These are phyloP conservation scores for Plantago coronopus DNA, from an alignment of 305 asterid species.

Conservation along the genomic window DNA sequence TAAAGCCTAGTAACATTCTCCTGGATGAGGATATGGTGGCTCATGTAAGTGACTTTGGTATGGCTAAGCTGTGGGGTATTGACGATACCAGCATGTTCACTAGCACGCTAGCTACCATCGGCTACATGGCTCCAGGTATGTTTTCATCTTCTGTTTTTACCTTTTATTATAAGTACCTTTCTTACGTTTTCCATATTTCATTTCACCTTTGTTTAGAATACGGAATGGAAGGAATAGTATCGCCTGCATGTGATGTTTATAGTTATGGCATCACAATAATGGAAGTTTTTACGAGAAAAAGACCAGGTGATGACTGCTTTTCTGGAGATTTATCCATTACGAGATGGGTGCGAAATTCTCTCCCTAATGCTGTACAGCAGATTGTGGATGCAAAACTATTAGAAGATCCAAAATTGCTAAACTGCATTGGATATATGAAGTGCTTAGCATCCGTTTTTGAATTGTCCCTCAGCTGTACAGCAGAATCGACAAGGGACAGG, in stretches of 20 bases:
- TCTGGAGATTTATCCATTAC: constrained; percentile 5
- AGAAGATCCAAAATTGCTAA: too few species aligned
- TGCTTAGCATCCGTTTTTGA: too few species aligned
- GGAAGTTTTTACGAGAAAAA: constrained; percentile 26
- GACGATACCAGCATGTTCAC: constrained; percentile 21
- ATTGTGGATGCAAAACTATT: too few species aligned
- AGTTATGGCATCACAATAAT: constrained; percentile 25
- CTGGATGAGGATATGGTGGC: constrained; percentile 30
- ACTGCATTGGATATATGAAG: too few species aligned
- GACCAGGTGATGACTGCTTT: constrained; percentile 15
- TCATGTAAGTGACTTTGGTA: constrained; percentile 35
- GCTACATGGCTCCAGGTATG: constrained; percentile 31
- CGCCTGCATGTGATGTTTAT: constrained; percentile 14
- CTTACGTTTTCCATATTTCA: too few species aligned
- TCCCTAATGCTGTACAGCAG: too few species aligned
- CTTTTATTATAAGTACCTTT: too few species aligned
- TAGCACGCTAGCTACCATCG: constrained; percentile 23
- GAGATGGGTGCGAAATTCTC: constrained; percentile 15
- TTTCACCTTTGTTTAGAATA: constrained; percentile 13
- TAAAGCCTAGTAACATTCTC: constrained; percentile 32
- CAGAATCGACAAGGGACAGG: too few species aligned
- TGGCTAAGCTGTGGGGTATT: constrained; percentile 21
- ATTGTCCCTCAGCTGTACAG: too few species aligned
- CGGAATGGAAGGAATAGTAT: constrained; percentile 22
- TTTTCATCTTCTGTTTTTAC: too few species aligned